Conservation (phyloP, 1,284 basidiomycete species). For the Agaricales sp. region DNA sequence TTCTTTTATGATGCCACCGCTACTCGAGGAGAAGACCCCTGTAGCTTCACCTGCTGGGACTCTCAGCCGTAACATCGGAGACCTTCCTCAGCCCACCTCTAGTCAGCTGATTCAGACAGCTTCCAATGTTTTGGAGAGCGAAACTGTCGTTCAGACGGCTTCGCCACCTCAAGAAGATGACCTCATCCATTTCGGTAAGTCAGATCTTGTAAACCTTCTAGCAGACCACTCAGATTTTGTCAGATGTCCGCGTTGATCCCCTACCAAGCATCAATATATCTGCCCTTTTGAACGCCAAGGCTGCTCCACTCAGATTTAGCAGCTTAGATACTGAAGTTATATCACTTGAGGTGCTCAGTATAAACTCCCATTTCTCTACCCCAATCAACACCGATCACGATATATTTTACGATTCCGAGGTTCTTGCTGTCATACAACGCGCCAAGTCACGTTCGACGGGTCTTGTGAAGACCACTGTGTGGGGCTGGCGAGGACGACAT, state of each 20-base stretch:
- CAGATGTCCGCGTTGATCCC: no score
- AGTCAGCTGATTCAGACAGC: background rate
- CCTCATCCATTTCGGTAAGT: no score
- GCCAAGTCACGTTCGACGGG: slow-evolving; percentile 51
- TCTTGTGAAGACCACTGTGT: slow-evolving; percentile 58
- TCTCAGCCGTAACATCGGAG: slow-evolving; percentile 26
- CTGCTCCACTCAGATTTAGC: slow-evolving; percentile 25
- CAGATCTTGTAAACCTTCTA: background rate
- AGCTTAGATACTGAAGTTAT: slow-evolving; percentile 36
- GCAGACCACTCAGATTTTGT: slow-evolving; percentile 31
- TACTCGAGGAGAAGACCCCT: slow-evolving; percentile 60
- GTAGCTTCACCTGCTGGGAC: slow-evolving; percentile 44
- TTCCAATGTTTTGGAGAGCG: no score
- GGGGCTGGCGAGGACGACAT: slow-evolving; percentile 61
- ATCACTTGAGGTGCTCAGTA: slow-evolving; percentile 57
- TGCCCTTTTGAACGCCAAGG: slow-evolving; percentile 24
- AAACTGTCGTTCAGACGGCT: no score
- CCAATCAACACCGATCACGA: slow-evolving; percentile 30
- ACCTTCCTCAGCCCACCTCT: slow-evolving; percentile 4
- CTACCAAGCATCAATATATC: slow-evolving; percentile 42
- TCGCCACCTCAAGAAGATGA: no score
- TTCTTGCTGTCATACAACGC: slow-evolving; percentile 57
- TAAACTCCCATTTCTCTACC: slow-evolving; percentile 39
- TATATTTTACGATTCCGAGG: slow-evolving; percentile 65
- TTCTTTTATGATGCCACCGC: slow-evolving; percentile 45